Base-by-base conservation (phyloP, 176 grass and related monocot species). In the Urochloa ruziziensis region DNA sequence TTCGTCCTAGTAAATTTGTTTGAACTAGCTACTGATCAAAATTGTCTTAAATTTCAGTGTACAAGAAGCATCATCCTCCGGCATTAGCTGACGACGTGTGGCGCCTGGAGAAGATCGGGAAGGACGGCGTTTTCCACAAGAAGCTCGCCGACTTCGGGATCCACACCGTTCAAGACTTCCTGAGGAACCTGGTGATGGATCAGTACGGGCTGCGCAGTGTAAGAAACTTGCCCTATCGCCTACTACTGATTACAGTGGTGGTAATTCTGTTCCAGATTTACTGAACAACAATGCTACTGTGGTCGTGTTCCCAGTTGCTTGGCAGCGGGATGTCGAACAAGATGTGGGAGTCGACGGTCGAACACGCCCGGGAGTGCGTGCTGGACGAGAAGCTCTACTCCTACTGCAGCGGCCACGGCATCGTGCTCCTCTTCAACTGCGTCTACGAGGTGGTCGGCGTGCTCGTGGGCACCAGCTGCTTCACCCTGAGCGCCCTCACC, bases 11-110 rank as follows among this genome's bases (percentile, higher is more conserved):
- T 14, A n/a, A n/a, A n/a, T 7, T 37, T 35, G 29, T 25, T 46
- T 28, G 15, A 69, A 53, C 17, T 8, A 35, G 40, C 1, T 15
- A 30, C 44, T 79, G 17, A 77, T 11, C 21, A 23, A 57, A 80
- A 14, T 43, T 1, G 44, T 54, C 10, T 1, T 14, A 33, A 27
- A 63, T 57, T 85, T 63, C 90, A 95, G 93, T 92, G 34, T 95
- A 95, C 70, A 92, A 95, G 82, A 95, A 95, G 51, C 93, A 95
- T 48, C 93, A 95, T 78, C 93, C 93, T 78, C 93, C 90, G 49
- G 86, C 85, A 24, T 81, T 92, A 21, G 52, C 72, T 19, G 90
- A 95, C 54, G 93, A 95, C 18, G 93, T 95, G 3, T 95, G 93
- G 93, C 93, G 90, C 42, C 53, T 95, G 51, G 93, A 95, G 73